Evolutionary conservation across 1,284 basidiomycete genomes (phyloP), one percentile per base, ranked within the genome.

Genomic region (Athelia psychrophila): DNA sequence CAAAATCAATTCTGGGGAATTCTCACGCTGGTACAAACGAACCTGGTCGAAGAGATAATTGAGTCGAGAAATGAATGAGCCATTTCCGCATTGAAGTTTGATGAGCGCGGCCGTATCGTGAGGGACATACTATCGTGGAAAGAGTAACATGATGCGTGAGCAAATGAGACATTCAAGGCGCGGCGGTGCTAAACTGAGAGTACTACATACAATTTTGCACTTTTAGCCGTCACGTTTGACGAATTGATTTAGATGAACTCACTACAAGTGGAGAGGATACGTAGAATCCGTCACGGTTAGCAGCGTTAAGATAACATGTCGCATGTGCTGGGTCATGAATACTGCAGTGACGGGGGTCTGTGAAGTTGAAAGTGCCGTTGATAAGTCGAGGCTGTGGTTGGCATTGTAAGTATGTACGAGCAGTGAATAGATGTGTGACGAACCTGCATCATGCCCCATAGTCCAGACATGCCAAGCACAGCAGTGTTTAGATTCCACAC

Each of bases 341-440:
- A 59, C 81, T 84, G 59, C 84, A 87, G 62, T 85, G 83, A 18
- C 83, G 68, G 0, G 84, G 84, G 61, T 86, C 83, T 4, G 83
- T 85, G 55, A 77, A 83, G 58, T 79, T 81, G 65, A 80, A 86
- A 0, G 78, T 79, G 3, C 84, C 83, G 57, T 84, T 78, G 3
- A 72, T 68, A 55, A 81, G 83, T 9, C 79, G 72, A 13, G 79
- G 81, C 80, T 85, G 18, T 42, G 48, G 49, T 44, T 30, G 32
- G 13, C 49, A 50, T 30, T 13, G 13, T 13, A 6, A 13, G 5
- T 13, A 30, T 30, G 6, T 30, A 30, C 5, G 27, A 30, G 38
- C 6, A 42, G n/a, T n/a, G 38, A 9, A 16, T 18, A 6, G 20
- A 18, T 9, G n/a, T n/a, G 8, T 12, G 6, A 54, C 61, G 52